phyloP scores from a whole-genome alignment of 2,329 filamentous ascomycete species.

The Lasiodiplodia sp. region DNA sequence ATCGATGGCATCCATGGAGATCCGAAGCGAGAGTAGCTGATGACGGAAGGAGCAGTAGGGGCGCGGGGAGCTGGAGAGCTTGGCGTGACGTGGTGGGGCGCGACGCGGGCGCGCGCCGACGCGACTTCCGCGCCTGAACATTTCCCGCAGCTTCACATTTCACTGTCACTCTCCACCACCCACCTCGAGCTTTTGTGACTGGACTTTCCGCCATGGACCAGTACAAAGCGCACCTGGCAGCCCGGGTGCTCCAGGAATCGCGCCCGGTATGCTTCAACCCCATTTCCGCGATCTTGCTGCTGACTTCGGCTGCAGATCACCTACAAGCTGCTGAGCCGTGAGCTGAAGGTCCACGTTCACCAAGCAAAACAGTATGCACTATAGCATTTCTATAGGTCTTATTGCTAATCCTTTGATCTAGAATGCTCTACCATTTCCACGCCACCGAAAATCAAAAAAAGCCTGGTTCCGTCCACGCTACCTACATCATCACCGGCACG shows the following conservation, averaged over 20 bases:
- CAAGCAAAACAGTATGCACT: conserved; percentile 80
- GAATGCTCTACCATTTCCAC: conserved; percentile 89
- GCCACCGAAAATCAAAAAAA: conserved; percentile 77
- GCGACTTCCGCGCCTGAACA: conserved; percentile 20
- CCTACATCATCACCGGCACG: conserved; percentile 83
- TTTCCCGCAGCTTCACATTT: conserved; percentile 14
- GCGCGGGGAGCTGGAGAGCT: background rate
- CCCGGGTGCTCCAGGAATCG: conserved; percentile 77
- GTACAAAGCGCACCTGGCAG: conserved; percentile 76
- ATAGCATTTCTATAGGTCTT: conserved; percentile 10
- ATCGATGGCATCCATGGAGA: conserved; percentile 47
- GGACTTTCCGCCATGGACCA: conserved; percentile 54
- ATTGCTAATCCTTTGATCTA: conserved; percentile 49
- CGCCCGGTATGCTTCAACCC: conserved; percentile 65
- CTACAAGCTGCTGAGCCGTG: conserved; percentile 84
- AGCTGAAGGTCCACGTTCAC: conserved; percentile 83
- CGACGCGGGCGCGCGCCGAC: conserved; percentile 22
- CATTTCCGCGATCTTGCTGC: conserved; percentile 26
- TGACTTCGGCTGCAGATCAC: conserved; percentile 68
- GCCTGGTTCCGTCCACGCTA: conserved; percentile 80
- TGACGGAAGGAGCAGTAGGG: background rate
- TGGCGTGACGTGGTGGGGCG: conserved; percentile 28
- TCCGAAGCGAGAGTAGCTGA: background rate
- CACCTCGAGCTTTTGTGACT: background rate
- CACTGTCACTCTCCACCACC: background rate